These are phyloP conservation scores for Symbiodinium pilosum DNA, from an alignment of 73 alveolate species.

Conservation along the genomic window DNA sequence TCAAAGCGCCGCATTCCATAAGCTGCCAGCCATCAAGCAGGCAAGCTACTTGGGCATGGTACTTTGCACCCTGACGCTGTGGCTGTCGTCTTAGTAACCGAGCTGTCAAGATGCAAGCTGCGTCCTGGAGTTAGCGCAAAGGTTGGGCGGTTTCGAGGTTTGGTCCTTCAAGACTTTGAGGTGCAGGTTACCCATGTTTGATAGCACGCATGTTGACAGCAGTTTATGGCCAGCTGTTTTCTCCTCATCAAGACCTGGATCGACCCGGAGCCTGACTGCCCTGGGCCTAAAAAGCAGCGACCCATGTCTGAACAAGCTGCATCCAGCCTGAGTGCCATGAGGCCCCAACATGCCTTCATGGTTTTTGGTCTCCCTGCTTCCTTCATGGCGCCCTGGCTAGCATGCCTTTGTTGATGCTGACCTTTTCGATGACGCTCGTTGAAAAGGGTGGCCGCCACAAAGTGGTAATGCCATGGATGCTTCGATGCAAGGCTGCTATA, in stretches of 20 bases:
- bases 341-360: conserved; percentile 90
- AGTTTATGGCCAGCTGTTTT: conserved; percentile 31
- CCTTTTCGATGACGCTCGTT: too few species aligned
- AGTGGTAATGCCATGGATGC: neutral
- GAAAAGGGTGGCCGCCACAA: neutral
- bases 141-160: conserved; percentile 64
- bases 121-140: neutral
- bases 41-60: conserved; percentile 70
- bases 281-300: neutral
- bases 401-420: too few species aligned
- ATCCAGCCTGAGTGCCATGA: neutral
- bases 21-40: neutral
- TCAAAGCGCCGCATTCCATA: too few species aligned
- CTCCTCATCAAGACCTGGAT: conserved; percentile 69
- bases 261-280: conserved; percentile 57
- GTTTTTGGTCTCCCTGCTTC: conserved; percentile 58
- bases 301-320: neutral
- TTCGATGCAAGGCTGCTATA: neutral
- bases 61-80: conserved; percentile 52
- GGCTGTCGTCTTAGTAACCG: neutral
- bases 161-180: conserved; percentile 63
- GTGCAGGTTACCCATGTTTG: neutral
- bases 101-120: too few species aligned
- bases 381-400: conserved; percentile 66
- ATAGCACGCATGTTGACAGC: too few species aligned